Evolutionary conservation across 78 protist species (phyloP).

Genomic region (Dictyostelium citrinum): DNA sequence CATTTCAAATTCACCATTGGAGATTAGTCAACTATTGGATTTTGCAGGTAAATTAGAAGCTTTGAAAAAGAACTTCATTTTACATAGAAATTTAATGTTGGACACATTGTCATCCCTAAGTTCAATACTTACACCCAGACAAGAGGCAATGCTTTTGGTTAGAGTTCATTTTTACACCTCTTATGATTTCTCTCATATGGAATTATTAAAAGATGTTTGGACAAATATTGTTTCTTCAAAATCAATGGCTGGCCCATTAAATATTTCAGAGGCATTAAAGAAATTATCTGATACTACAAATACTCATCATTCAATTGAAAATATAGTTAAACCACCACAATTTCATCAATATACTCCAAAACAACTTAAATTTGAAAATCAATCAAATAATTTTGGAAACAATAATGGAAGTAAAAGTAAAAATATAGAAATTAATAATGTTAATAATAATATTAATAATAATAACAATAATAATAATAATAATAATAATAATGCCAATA

Average conservation of each 20-base stretch:
- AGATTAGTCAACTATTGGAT: conserved; percentile 51
- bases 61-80: conserved; percentile 41
- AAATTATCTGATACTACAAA: conserved; percentile 57
- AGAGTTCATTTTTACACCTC: conserved; percentile 32
- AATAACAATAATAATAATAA: neutral
- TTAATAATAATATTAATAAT: neutral
- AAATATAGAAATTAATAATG: neutral
- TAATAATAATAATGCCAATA: neutral
- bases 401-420: neutral
- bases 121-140: conserved; percentile 20
- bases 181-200: conserved; percentile 66
- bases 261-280: conserved; percentile 47
- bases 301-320: conserved; percentile 25
- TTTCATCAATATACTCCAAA: conserved; percentile 76
- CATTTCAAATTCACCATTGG: conserved; percentile 17
- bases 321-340: conserved; percentile 72
- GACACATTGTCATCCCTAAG: conserved; percentile 38
- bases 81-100: conserved; percentile 20
- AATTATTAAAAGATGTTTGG: conserved; percentile 67
- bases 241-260: conserved; percentile 20
- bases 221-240: conserved; percentile 47
- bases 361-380: neutral
- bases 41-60: conserved; percentile 42
- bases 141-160: conserved; percentile 70
- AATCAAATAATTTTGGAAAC: neutral